Evolutionary conservation across 2,329 filamentous ascomycete species (phyloP).

Genomic region (Xenoacremonium recifei): DNA sequence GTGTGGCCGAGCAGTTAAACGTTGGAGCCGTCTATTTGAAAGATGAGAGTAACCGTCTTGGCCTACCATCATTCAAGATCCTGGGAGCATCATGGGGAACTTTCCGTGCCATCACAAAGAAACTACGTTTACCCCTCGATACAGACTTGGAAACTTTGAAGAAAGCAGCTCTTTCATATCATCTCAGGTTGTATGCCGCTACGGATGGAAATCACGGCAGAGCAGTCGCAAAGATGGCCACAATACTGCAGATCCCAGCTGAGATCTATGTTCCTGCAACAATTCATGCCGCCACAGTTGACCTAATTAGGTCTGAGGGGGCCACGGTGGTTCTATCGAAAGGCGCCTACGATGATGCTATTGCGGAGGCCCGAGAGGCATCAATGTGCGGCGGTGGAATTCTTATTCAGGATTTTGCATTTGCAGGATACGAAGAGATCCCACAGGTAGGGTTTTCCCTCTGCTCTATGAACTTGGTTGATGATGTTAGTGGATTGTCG

Average conservation of each 20-base stretch:
- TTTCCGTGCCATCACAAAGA: conserved; percentile 53
- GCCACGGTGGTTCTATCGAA: conserved; percentile 55
- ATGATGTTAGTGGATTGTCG: conserved; percentile 62
- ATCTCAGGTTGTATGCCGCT: conserved; percentile 55
- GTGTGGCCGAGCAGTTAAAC: conserved; percentile 56
- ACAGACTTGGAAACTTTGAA: conserved; percentile 44
- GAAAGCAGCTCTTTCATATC: conserved; percentile 22
- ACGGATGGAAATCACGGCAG: conserved; percentile 78
- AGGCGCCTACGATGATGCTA: conserved; percentile 64
- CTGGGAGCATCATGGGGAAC: conserved; percentile 75
- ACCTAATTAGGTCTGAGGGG: conserved; percentile 60
- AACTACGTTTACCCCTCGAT: conserved; percentile 41
- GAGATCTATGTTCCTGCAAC: conserved; percentile 62
- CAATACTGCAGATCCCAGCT: conserved; percentile 52
- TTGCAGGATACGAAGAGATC: conserved; percentile 64
- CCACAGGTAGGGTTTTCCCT: conserved; percentile 45
- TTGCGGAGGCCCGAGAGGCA: conserved; percentile 46
- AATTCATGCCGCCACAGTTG: conserved; percentile 53
- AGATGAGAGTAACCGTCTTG: conserved; percentile 67
- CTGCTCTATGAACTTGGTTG: accelerated
- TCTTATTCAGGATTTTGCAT: conserved; percentile 68
- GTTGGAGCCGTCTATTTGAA: conserved; percentile 63
- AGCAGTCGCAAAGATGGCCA: conserved; percentile 68
- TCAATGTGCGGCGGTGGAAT: conserved; percentile 43
- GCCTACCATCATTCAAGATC: conserved; percentile 75